A percentile compares a stretch with the other conserved stretches of the same genome.
These are phyloP conservation scores for Trichoderma erinaceum DNA, from an alignment of 495 filamentous ascomycete species.

Conservation along the genomic window DNA sequence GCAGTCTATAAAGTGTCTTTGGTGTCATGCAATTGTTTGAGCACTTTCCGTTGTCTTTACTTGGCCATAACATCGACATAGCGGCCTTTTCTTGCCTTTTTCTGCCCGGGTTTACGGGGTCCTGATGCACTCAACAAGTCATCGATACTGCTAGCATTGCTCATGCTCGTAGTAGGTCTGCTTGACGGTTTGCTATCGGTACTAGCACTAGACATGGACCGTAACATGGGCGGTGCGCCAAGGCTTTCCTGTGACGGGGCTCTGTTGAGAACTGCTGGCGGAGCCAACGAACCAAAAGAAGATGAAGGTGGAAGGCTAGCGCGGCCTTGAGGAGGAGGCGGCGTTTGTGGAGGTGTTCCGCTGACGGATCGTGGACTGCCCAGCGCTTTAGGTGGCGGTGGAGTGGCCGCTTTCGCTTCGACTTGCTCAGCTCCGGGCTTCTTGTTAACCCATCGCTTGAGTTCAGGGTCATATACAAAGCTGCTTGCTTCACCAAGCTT, in stretches of 20 bases:
- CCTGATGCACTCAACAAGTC: conserved; percentile 69
- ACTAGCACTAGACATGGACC: conserved; percentile 38
- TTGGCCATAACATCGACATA: conserved; percentile 93
- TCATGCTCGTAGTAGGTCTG: conserved; percentile 61
- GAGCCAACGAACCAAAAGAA: conserved; percentile 12
- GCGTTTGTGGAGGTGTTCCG: conserved; percentile 26
- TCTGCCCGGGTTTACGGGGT: conserved; percentile 59
- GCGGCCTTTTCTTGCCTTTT: conserved; percentile 70
- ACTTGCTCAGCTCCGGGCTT: conserved; percentile 59
- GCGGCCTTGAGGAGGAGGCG: conserved; percentile 17
- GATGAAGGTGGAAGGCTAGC: conserved; percentile 29
- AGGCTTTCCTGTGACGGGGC: conserved; percentile 25
- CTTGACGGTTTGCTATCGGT: conserved; percentile 37
- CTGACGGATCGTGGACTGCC: conserved; percentile 30
- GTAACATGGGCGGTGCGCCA: conserved; percentile 37
- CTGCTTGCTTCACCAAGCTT: conserved; percentile 92
- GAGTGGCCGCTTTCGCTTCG: conserved; percentile 39
- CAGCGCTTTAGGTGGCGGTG: conserved; percentile 37
- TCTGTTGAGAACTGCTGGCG: conserved; percentile 28
- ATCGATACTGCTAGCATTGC: conserved; percentile 77
- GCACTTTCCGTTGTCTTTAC: conserved; percentile 20
- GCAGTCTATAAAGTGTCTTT: background rate
- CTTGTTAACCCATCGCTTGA: conserved; percentile 98
- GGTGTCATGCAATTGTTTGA: too few species aligned
- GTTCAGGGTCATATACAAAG: conserved; percentile 88